Evolutionary conservation across 495 filamentous ascomycete genomes (phyloP).

Genomic region (Xylaria scruposa): DNA sequence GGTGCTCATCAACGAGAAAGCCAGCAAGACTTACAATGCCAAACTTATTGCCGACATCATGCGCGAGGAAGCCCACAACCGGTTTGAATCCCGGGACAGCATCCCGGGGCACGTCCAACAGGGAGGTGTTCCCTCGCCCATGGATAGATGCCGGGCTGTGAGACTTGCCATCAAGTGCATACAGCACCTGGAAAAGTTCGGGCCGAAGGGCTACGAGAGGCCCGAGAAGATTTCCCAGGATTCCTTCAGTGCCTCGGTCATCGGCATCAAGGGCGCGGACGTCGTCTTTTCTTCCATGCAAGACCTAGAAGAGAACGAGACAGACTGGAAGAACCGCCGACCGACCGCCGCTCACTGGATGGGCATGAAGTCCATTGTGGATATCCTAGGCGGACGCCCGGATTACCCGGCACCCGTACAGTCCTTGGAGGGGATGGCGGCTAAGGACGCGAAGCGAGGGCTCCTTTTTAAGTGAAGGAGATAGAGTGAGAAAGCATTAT

Average conservation of each 20-base stretch:
- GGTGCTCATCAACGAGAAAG: conserved; percentile 92
- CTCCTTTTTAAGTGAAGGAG: conserved; percentile 32
- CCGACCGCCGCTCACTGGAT: conserved; percentile 90
- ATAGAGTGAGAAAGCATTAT: neutral
- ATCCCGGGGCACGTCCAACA: conserved; percentile 98
- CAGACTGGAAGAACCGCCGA: conserved; percentile 89
- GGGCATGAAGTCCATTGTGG: conserved; percentile 77
- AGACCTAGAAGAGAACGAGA: conserved; percentile 79
- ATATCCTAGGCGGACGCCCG: conserved; percentile 80
- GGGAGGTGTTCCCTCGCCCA: conserved; percentile 89
- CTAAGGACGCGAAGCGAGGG: conserved; percentile 63
- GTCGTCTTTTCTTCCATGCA: conserved; percentile 85
- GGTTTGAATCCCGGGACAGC: conserved; percentile 91
- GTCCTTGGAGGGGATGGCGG: conserved; percentile 53
- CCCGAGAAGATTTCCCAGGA: conserved; percentile 71
- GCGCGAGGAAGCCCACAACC: conserved; percentile 86
- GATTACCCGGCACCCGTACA: conserved; percentile 50
- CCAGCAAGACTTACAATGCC: conserved; percentile 87
- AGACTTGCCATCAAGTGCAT: conserved; percentile 91
- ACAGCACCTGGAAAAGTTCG: conserved; percentile 83
- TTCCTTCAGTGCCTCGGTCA: conserved; percentile 74
- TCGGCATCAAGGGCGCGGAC: conserved; percentile 88
- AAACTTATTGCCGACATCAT: conserved; percentile 96
- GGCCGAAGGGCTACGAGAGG: conserved; percentile 59
- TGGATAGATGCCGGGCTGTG: conserved; percentile 94